Evolutionary conservation across 2,329 filamentous ascomycete species (phyloP).

Genomic region (Fusarium sp.): DNA sequence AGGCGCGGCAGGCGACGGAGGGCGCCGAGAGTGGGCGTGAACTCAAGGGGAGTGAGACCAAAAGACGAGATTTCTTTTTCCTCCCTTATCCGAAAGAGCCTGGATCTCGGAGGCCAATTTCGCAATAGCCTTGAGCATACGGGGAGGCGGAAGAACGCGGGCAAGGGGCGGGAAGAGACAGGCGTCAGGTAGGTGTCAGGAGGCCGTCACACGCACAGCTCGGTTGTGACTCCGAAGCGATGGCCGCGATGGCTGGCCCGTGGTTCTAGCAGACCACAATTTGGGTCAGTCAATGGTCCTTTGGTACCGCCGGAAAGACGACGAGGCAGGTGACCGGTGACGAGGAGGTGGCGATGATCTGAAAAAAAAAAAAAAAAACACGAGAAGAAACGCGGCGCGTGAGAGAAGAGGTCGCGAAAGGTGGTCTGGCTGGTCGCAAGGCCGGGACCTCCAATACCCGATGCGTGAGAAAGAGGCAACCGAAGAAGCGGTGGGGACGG

Average conservation of each 20-base stretch:
- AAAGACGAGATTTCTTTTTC: conserved; percentile 4
- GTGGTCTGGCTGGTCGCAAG: conserved; percentile 35
- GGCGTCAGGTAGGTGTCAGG: conserved; percentile 27
- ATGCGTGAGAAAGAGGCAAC: conserved; percentile 16
- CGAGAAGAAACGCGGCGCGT: conserved; percentile 35
- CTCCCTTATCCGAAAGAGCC: conserved; percentile 1
- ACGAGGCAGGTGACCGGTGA: conserved; percentile 8
- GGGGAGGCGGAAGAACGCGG: conserved; percentile 15
- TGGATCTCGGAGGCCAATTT: background rate
- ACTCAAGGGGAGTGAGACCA: conserved; percentile 30
- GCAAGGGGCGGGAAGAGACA: conserved; percentile 21
- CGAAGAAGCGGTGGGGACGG: conserved; percentile 2
- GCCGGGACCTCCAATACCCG: conserved; percentile 22
- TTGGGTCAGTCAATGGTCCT: conserved; percentile 22
- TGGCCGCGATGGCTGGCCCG: conserved; percentile 21
- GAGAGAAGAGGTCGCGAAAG: conserved; percentile 36
- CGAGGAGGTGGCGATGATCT: conserved; percentile 23
- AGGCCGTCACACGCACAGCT: conserved; percentile 33
- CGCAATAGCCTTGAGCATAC: conserved; percentile 15
- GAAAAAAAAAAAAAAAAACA: conserved; percentile 8
- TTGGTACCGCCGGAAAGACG: conserved; percentile 15
- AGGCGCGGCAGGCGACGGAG: conserved; percentile 33
- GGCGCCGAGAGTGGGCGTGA: conserved; percentile 25
- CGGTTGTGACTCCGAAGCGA: conserved; percentile 32
- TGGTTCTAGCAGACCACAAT: conserved; percentile 22